Percentiles rank a stretch among this genome's conserved stretches.
Conservation (phyloP, 345 rosid genomes). For the Geranium rotundifolium region DNA sequence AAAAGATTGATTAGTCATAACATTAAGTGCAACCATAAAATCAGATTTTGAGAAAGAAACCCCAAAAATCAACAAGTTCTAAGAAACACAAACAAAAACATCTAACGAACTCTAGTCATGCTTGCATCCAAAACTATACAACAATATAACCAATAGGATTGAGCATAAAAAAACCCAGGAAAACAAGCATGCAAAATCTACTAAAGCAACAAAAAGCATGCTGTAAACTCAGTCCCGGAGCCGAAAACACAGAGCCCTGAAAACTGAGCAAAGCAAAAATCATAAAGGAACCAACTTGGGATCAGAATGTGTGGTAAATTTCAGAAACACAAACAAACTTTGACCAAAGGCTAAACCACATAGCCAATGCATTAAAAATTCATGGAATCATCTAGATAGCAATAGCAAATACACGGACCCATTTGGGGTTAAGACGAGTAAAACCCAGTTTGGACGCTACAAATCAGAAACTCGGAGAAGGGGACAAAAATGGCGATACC, state of each 20-base stretch:
- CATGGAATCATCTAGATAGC: not conserved
- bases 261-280: no score
- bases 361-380: not conserved
- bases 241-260: not conserved
- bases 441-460: not conserved
- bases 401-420: not conserved
- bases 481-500: slow-evolving; percentile 29
- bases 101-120: no score
- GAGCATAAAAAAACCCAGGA: not conserved
- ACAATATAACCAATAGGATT: not conserved
- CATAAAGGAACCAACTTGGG: not conserved
- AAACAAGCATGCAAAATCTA: no score
- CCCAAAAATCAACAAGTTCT: not conserved
- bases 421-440: not conserved
- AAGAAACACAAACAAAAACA: not conserved
- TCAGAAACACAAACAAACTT: not conserved
- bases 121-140: not conserved
- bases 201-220: not conserved
- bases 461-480: not conserved
- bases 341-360: not conserved
- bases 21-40: not conserved
- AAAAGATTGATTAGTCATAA: not conserved
- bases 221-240: not conserved
- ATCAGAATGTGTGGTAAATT: not conserved
- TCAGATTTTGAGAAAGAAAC: not conserved